Base-by-base conservation (phyloP, 1,284 basidiomycete species). In the Microbotryomycetes sp. region DNA sequence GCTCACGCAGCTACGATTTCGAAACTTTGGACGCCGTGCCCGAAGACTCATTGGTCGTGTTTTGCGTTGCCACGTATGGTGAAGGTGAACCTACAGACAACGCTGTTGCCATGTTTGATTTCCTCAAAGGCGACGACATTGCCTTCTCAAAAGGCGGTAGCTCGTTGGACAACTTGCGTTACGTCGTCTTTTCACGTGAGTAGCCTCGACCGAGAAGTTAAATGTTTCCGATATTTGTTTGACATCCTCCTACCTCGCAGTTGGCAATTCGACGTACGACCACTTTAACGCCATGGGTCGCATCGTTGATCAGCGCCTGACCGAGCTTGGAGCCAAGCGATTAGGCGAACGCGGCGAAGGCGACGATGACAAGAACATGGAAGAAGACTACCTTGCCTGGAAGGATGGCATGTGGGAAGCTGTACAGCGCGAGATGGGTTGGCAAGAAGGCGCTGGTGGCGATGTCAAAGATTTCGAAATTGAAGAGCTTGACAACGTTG, bases 381-480 rank as follows among this genome's bases (percentile, higher is more conserved):
- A 98, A 77, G 96, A 98, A 79, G 94, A 98, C 78, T 98, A 97
- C 76, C 83, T 98, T n/a, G 92, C 90, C 68, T 98, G 94, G 94
- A 98, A 98, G 78, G 94, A 98, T 75, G 83, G 81, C 71, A 93
- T 97, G 92, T 97, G 92, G 86, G 86, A 88, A 50, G 84, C 85
- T 5, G 90, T 98, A 64, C 83, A 91, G 29, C 77, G 82, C 66
- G 82, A 83, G 53, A 83, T 97, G 81, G 82, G 82, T 65, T 89
- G 97, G 60, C 92, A 97, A 76, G 94, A 97, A 77, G 94, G 96
- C 60, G 90, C 91, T 70, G 91, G 91, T 59, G 92, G 90, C 62
- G 94, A 97, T 73, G 83, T 88, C n/a, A 84, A 93, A 54, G 94
- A 98, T 81, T 98, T 97, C 74, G 82, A 83, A 53, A 91, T 98